These are phyloP conservation scores for Myxozyma neotropica DNA, from an alignment of 805 yeast genomes.

Conservation along the genomic window DNA sequence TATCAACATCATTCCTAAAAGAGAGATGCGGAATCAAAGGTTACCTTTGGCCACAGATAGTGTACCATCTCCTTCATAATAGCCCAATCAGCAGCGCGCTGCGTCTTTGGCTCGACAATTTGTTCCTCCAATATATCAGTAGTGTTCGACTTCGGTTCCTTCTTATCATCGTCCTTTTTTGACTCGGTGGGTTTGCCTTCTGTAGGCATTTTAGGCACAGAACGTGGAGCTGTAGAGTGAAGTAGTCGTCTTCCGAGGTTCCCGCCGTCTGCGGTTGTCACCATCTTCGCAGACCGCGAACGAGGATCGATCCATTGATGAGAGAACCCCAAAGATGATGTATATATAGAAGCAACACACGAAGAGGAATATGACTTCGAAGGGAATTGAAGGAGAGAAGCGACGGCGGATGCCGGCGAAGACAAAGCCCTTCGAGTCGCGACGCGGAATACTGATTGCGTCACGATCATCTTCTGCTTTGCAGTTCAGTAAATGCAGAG, in stretches of 20 bases:
- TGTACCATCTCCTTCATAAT: constrained; percentile 66
- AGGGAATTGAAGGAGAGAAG: neutral
- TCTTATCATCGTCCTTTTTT: constrained; percentile 5
- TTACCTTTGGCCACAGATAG: constrained; percentile 74
- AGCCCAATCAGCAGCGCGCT: constrained; percentile 33
- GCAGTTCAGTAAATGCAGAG: neutral
- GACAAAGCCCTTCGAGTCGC: neutral
- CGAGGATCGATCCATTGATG: no score
- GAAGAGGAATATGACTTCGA: neutral
- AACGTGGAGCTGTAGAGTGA: neutral
- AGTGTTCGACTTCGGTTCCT: neutral
- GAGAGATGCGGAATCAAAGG: neutral
- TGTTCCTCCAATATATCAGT: constrained; percentile 26
- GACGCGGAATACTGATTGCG: neutral
- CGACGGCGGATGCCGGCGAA: neutral
- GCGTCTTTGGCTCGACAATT: constrained; percentile 14
- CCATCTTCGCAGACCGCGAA: neutral
- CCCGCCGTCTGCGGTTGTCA: neutral
- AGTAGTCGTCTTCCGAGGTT: neutral
- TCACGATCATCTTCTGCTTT: neutral
- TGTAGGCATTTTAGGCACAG: neutral
- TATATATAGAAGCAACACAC: neutral
- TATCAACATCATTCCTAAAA: neutral
- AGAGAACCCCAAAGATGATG: no score
- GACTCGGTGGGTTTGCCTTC: neutral